A percentile compares a stretch with the other conserved stretches of the same genome.
Evolutionary conservation across 1,139 yeast genomes (phyloP).

Genomic region (Candida labiduridarum): DNA sequence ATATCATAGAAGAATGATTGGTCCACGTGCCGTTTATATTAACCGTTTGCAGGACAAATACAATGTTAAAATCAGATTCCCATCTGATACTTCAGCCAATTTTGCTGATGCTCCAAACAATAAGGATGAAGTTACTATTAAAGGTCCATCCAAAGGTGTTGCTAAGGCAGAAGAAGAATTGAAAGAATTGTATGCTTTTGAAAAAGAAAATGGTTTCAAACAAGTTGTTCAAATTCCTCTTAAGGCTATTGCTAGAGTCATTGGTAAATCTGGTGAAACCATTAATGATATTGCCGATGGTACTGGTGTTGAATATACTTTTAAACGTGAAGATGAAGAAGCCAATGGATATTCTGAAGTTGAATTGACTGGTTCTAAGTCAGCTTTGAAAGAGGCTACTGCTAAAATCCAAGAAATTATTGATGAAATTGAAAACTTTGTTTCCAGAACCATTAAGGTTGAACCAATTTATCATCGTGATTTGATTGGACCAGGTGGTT

Average conservation of each 20-base stretch:
- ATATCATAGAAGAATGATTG: constrained; percentile 82
- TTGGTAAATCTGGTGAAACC: constrained; percentile 86
- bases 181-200: constrained; percentile 80
- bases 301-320: constrained; percentile 74
- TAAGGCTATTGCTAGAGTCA: constrained; percentile 76
- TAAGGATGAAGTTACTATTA: constrained; percentile 71
- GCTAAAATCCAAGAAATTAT: constrained; percentile 64
- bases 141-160: constrained; percentile 93
- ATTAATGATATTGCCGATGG: constrained; percentile 84
- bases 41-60: constrained; percentile 89
- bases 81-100: constrained; percentile 38
- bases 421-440: constrained; percentile 66
- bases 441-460: constrained; percentile 64
- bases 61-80: constrained; percentile 80
- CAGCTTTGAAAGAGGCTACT: constrained; percentile 77
- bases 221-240: constrained; percentile 66
- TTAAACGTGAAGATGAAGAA: constrained; percentile 53
- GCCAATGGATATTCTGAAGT: constrained; percentile 54
- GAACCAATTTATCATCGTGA: constrained; percentile 79
- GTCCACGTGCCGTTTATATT: constrained; percentile 79
- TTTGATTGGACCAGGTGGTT: constrained; percentile 82
- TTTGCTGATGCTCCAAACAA: constrained; percentile 40
- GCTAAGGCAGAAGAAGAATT: constrained; percentile 85
- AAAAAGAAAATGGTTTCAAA: constrained; percentile 80
- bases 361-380: constrained; percentile 77